These are phyloP conservation scores for Selaginella moellendorffii DNA, from an alignment of 75 land plant genomes.

Conservation along the genomic window DNA sequence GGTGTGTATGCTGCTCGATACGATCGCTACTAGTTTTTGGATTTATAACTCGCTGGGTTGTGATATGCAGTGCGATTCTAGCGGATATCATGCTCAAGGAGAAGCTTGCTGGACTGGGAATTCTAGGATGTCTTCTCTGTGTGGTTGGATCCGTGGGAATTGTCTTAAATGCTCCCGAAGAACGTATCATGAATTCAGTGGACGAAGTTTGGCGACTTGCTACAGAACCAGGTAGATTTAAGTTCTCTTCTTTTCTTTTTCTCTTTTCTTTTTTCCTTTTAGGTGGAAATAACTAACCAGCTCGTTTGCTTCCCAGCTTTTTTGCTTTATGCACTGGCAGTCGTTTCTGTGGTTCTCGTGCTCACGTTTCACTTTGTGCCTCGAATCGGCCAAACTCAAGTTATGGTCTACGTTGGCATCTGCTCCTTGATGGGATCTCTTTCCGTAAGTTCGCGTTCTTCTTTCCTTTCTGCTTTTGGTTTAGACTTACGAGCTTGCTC, in stretches of 20 bases:
- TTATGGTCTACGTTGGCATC: conserved; percentile 41
- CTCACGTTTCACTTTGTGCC: conserved; percentile 18
- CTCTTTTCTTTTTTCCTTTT: no score
- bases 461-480: not conserved
- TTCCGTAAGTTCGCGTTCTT: conserved; percentile 33
- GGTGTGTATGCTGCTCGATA: no score
- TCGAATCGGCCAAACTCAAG: conserved; percentile 17
- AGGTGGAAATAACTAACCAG: no score
- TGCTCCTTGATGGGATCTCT: conserved; percentile 77
- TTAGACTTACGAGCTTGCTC: not conserved
- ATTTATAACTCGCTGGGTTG: no score
- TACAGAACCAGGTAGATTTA: conserved; percentile 28
- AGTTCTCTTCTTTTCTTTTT: no score
- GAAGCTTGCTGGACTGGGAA: conserved; percentile 26
- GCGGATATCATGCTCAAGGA: conserved; percentile 32
- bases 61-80: conserved; percentile 30
- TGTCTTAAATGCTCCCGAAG: conserved; percentile 31
- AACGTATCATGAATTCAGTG: conserved; percentile 19
- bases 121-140: conserved; percentile 30
- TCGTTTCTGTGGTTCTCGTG: conserved; percentile 12
- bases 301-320: conserved; percentile 18
- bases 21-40: no score
- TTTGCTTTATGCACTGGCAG: conserved; percentile 13
- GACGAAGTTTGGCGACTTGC: conserved; percentile 28
- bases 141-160: conserved; percentile 25